Conservation (phyloP, 208 protist genomes). For the Trypanosoma conorhini region DNA sequence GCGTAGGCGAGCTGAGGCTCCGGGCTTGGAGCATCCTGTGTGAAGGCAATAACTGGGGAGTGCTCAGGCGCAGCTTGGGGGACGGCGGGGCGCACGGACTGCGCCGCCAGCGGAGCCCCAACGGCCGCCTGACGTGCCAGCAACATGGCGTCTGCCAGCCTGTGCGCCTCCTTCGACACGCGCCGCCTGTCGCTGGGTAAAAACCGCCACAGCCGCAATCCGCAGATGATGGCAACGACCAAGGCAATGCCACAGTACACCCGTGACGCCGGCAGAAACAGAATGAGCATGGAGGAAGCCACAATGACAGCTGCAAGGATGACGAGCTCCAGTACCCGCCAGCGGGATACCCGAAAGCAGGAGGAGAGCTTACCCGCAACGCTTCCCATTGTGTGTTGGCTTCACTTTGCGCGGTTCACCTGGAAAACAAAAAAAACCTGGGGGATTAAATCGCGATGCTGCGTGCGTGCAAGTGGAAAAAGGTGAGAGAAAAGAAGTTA, state of each 20-base stretch:
- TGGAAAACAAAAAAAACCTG: not conserved
- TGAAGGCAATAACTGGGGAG: too few species aligned
- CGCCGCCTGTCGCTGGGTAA: slow-evolving; percentile 39
- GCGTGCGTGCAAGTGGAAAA: not conserved
- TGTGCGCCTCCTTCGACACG: slow-evolving; percentile 4
- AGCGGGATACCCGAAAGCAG: not conserved
- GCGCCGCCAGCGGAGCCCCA: not conserved
- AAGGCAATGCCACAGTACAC: slow-evolving; percentile 41
- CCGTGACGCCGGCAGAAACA: slow-evolving; percentile 25
- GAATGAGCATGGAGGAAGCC: slow-evolving; percentile 33
- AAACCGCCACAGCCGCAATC: slow-evolving; percentile 50
- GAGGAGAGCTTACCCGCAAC: not conserved
- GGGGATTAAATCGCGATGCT: not conserved
- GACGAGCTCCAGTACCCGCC: slow-evolving; percentile 13
- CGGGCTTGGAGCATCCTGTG: not conserved
- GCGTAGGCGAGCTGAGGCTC: not conserved
- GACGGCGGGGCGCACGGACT: not conserved
- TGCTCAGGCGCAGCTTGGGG: not conserved
- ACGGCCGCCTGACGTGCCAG: not conserved
- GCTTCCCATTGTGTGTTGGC: not conserved
- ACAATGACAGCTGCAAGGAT: slow-evolving; percentile 4
- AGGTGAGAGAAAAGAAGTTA: not conserved
- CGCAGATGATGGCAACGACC: slow-evolving; percentile 29
- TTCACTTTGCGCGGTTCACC: not conserved
- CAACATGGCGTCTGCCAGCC: slow-evolving; percentile 19